phyloP scores from a whole-genome alignment of 176 grass and related monocot genomes.

The Coix lacrymajobi region DNA sequence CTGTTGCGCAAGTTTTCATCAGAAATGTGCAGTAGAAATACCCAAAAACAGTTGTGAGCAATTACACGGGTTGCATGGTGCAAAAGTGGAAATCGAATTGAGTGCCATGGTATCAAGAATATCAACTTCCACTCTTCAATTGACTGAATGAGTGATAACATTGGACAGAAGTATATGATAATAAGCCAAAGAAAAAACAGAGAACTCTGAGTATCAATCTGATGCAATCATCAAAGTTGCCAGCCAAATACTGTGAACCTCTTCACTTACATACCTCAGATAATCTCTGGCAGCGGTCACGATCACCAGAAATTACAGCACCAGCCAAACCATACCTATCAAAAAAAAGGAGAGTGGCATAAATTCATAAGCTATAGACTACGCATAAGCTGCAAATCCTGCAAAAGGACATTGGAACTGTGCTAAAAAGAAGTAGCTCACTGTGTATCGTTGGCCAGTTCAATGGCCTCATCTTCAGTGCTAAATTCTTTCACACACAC shows the following conservation, averaged over 20 bases:
- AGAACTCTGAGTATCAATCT: not conserved
- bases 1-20: slow-evolving; percentile 19
- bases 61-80: not conserved
- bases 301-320: slow-evolving; percentile 77
- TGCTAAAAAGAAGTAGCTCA: slow-evolving; percentile 31
- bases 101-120: not conserved
- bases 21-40: not conserved
- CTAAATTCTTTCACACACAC: slow-evolving; percentile 86
- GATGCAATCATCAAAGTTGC: not conserved
- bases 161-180: not conserved
- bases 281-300: slow-evolving; percentile 72
- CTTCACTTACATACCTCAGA: slow-evolving; percentile 69
- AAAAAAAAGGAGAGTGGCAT: not conserved
- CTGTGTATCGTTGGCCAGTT: slow-evolving; percentile 91
- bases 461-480: slow-evolving; percentile 93
- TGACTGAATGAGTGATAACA: not conserved
- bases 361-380: not conserved
- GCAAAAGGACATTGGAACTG: not conserved
- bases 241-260: not conserved
- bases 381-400: not conserved
- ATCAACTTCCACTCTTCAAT: not conserved
- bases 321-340: slow-evolving; percentile 81
- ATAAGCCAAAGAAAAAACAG: not conserved
- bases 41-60: not conserved
- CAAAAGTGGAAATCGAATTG: not conserved